These are phyloP conservation scores for Pyronema domesticum DNA, from an alignment of 495 filamentous ascomycete species.

Conservation along the genomic window DNA sequence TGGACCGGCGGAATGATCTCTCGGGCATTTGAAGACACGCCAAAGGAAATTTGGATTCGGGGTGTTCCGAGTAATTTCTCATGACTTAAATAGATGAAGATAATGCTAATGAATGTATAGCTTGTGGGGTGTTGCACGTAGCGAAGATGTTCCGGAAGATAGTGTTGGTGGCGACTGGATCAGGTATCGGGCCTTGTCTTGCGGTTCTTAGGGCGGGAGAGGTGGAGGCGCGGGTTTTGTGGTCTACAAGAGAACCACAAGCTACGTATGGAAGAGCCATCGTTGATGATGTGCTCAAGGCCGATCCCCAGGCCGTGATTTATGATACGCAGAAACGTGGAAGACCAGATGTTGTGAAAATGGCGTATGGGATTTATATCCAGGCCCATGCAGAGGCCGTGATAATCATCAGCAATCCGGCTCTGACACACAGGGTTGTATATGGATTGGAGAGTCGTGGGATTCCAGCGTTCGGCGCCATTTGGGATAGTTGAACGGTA, in stretches of 20 bases:
- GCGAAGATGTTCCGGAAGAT: constrained; percentile 49
- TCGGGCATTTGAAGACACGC: constrained; percentile 43
- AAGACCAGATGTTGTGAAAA: constrained; percentile 35
- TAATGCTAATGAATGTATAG: constrained; percentile 34
- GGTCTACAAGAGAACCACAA: constrained; percentile 31
- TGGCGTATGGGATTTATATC: constrained; percentile 38
- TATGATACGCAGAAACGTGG: constrained; percentile 32
- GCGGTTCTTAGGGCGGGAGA: constrained; percentile 30
- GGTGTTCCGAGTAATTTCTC: constrained; percentile 25
- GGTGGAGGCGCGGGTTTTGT: constrained; percentile 32
- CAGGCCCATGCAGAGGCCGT: constrained; percentile 52
- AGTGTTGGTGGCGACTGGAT: constrained; percentile 62
- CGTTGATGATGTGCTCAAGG: constrained; percentile 28
- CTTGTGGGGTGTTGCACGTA: constrained; percentile 54
- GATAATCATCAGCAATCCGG: constrained; percentile 59
- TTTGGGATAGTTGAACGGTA: constrained; percentile 72
- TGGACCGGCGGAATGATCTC: constrained; percentile 55
- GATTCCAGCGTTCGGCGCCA: constrained; percentile 55
- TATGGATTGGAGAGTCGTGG: constrained; percentile 54
- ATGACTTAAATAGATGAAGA: constrained; percentile 3
- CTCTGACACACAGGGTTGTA: constrained; percentile 50
- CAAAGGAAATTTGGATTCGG: constrained; percentile 38
- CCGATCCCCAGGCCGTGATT: constrained; percentile 33
- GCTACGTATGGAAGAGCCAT: constrained; percentile 31
- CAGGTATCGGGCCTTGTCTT: constrained; percentile 58